phyloP scores from a whole-genome alignment of 2,329 filamentous ascomycete species.

The Microdochium nivale region DNA sequence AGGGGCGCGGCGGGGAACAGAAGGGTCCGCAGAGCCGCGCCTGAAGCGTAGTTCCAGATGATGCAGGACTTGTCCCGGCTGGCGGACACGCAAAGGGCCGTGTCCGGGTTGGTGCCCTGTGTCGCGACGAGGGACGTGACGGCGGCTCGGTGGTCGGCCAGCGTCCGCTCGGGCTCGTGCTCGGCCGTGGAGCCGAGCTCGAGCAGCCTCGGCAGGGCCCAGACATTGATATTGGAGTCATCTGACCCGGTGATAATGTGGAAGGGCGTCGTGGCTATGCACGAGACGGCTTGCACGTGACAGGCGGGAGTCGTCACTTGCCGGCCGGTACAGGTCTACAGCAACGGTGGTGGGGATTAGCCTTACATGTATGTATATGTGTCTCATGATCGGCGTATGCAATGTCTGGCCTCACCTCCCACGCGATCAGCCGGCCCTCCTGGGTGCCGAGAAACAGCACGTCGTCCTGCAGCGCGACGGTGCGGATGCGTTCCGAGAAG shows the following conservation, averaged over 20 bases:
- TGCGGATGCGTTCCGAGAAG: slow-evolving; percentile 79
- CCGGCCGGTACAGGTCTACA: slow-evolving; percentile 63
- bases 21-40: slow-evolving; percentile 69
- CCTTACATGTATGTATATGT: background rate
- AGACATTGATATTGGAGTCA: slow-evolving; percentile 88
- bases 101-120: slow-evolving; percentile 57
- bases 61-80: slow-evolving; percentile 83
- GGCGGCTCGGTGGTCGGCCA: slow-evolving; percentile 68
- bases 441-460: slow-evolving; percentile 74
- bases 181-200: slow-evolving; percentile 44
- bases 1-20: slow-evolving; percentile 67
- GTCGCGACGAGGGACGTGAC: slow-evolving; percentile 58
- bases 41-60: slow-evolving; percentile 85
- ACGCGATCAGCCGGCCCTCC: slow-evolving; percentile 78
- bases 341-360: slow-evolving; percentile 1
- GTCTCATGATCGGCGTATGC: slow-evolving; percentile 3
- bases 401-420: slow-evolving; percentile 77
- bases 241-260: slow-evolving; percentile 71
- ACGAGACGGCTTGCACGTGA: slow-evolving; percentile 74
- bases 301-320: slow-evolving; percentile 67
- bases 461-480: slow-evolving; percentile 62
- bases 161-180: slow-evolving; percentile 64
- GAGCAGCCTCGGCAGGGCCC: slow-evolving; percentile 72
- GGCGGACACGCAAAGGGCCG: slow-evolving; percentile 76
- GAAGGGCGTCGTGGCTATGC: slow-evolving; percentile 61